Evolutionary conservation across 106 monocot genomes (phyloP).

Genomic region (Vanilla planifolia): DNA sequence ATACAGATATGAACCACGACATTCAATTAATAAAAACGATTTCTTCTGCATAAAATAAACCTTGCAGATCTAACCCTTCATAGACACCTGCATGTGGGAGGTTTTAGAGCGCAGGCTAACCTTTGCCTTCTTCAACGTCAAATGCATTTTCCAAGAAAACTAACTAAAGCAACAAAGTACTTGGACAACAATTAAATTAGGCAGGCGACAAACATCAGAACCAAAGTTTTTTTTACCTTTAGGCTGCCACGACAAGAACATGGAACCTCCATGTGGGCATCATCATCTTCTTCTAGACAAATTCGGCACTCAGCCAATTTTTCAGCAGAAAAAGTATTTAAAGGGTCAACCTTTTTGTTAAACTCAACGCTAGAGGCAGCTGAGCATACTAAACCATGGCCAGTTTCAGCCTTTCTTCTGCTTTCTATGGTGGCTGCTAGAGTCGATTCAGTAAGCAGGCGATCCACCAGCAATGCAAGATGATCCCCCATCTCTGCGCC

Average conservation of each 20-base stretch:
- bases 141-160: no score
- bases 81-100: no score
- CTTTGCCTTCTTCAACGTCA: no score
- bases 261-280: constrained; percentile 56
- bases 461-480: constrained; percentile 63
- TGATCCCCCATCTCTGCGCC: constrained; percentile 68
- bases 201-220: no score
- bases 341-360: constrained; percentile 8
- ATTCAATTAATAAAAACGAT: no score
- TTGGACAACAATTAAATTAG: no score
- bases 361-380: neutral
- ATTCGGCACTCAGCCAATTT: constrained; percentile 62
- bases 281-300: constrained; percentile 71
- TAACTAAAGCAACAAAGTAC: no score
- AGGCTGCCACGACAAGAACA: constrained; percentile 76
- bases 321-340: neutral
- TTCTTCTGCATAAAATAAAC: no score
- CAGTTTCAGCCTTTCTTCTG: constrained; percentile 11
- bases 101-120: no score
- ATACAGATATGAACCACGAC: no score
- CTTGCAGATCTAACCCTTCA: no score
- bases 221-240: constrained; percentile 29
- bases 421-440: constrained; percentile 45
- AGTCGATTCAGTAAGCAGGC: constrained; percentile 60
- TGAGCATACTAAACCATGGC: neutral